Evolutionary conservation across 1,284 basidiomycete species (phyloP), one percentile per base, ranked within the genome.

Genomic region (Rhodotorula sp.): DNA sequence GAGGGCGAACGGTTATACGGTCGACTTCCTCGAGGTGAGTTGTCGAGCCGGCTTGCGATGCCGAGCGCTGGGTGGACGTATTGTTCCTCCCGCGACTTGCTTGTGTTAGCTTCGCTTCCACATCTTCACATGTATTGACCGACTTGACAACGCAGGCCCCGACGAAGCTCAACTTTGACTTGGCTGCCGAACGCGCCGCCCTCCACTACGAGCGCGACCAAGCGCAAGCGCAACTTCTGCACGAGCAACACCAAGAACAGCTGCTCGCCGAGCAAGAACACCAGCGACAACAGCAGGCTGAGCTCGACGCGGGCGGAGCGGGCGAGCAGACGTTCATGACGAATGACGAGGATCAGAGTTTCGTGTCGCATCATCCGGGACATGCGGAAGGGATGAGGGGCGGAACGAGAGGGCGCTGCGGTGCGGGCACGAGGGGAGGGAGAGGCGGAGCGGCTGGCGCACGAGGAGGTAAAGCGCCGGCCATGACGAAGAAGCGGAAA

Each of bases 1-100:
- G 56, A 76, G 79, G 62, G 79, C 80, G 69, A 81, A 81, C 67
- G 78, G 79, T 0, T 82, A 81, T 67, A 81, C 80, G 30, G 78
- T 79, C 24, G 81, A 81, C 61, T 81, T 81, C 74, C 69, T 73
- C 20, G 79, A 81, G 75, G 77, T 74, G 56, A 28, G 61, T 48
- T n/a, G 9, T 26, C 50, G 11, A 44, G 40, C 40, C 16, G 40
- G 40, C 11, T 44, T 44, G 40, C 40, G 40, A 44, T 44, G 37
- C 37, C 8, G 37, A 40, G 37, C 37, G 37, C 37, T 40, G 37
- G 37, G 37, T 40, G 37, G 37, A 40, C 13, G 13, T 40, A 13
- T 44, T 44, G 40, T 44, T 46, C 37, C 52, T 46, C 26, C 50
- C 40, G 13, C 40, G 37, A 40, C 37, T 40, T 40, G 37, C 37